Evolutionary conservation across 352 stramenopile genomes (phyloP), one percentile per base, ranked within the genome.

Genomic region (Thalassiosira allenii): DNA sequence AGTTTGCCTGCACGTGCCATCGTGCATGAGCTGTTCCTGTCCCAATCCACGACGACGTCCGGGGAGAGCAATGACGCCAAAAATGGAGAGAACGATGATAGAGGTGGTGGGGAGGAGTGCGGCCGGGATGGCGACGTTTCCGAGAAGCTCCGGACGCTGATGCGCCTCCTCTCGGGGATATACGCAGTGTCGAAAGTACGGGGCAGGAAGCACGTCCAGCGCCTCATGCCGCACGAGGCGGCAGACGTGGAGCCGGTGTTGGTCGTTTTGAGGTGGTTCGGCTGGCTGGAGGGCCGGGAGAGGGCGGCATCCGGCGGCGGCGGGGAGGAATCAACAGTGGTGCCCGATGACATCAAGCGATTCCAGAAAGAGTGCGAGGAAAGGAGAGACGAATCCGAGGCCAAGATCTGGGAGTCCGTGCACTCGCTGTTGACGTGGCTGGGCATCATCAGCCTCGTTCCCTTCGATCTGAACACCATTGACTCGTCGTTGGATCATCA

Each of bases 121-220:
- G n/a, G n/a, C 14, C 9, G 32, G 20, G 66, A 23, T 53, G 68
- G 12, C 12, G 66, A 37, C 3, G 20, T 47, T 30, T 27, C 64
- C 0, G 9, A 54, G 3, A 77, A 83, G 56, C 61, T 86, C 12
- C 12, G 66, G 32, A 65, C 25, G 27, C 41, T 92, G n/a, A 80
- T 84, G 49, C 75, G 81, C 64, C 59, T 86, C 27, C 61, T 94
- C n/a, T 93, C 90, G 1, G 86, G 84, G 54, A 75, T 99, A 6
- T 99, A 99, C 89, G 87, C 96, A 14, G 74, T 99, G 25, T 98
- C 95, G 75, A 98, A 98, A 88, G 96, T 99, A 27, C 94, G 97
- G 32, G 97, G 97, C 22, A 76, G 89, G 22, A 99, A 99, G 91
- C 96, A 94, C 9, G 88, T 99, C 27, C 92, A 98, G 63, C 97